Conservation (phyloP, 2,329 filamentous ascomycete genomes). For the Ophiostoma perfectum region DNA sequence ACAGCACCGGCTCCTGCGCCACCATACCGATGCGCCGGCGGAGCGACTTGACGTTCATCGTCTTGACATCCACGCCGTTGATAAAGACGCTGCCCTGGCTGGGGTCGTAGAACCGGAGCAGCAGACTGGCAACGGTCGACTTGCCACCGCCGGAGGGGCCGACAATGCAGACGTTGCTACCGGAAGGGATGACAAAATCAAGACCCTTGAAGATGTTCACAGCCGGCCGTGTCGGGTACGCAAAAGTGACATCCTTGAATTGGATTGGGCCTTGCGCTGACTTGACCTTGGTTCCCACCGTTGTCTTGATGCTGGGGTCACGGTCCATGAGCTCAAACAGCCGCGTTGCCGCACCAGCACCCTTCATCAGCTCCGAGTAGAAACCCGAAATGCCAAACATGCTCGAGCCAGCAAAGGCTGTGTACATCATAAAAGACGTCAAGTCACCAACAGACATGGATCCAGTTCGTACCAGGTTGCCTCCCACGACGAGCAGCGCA, state of each 20-base stretch:
- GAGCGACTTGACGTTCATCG: slow-evolving; percentile 89
- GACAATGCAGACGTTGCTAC: slow-evolving; percentile 92
- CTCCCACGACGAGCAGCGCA: slow-evolving; percentile 81
- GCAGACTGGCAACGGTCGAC: slow-evolving; percentile 85
- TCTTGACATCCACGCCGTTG: slow-evolving; percentile 73
- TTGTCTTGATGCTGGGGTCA: slow-evolving; percentile 78
- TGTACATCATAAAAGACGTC: slow-evolving; percentile 98
- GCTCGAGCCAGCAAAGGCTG: slow-evolving; percentile 76
- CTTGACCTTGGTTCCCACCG: slow-evolving; percentile 68
- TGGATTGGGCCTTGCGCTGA: slow-evolving; percentile 85
- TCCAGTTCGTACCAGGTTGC: slow-evolving; percentile 80
- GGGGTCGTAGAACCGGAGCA: slow-evolving; percentile 87
- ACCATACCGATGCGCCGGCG: slow-evolving; percentile 91
- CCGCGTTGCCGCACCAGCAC: slow-evolving; percentile 90
- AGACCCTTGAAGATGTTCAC: slow-evolving; percentile 87
- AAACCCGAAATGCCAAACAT: slow-evolving; percentile 92
- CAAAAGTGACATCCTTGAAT: slow-evolving; percentile 80
- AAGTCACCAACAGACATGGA: slow-evolving; percentile 85
- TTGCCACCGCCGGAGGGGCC: slow-evolving; percentile 95
- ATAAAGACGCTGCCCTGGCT: slow-evolving; percentile 73
- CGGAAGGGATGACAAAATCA: slow-evolving; percentile 84
- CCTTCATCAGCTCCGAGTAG: slow-evolving; percentile 98
- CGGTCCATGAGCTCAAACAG: slow-evolving; percentile 95
- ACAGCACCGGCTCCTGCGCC: slow-evolving; percentile 89
- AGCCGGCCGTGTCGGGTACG: slow-evolving; percentile 88